These are phyloP conservation scores for Starmerella potacharoeniae DNA, from an alignment of 805 yeast genomes.

Conservation along the genomic window DNA sequence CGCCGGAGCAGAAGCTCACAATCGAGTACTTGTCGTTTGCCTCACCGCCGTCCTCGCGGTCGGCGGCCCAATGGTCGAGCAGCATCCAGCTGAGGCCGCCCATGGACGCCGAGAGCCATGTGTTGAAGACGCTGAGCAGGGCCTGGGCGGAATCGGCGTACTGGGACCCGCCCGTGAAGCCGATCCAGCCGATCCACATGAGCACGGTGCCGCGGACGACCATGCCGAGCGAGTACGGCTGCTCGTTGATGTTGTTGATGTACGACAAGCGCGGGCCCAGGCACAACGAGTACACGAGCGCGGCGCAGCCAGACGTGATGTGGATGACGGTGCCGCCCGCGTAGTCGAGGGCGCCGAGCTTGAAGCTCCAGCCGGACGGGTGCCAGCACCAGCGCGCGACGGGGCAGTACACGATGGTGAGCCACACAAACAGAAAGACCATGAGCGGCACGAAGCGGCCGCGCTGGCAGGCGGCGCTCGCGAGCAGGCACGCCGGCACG, in stretches of 20 bases:
- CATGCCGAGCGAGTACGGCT: slow-evolving; percentile 56
- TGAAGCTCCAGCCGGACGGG: slow-evolving; percentile 50
- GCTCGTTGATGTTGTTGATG: slow-evolving; percentile 28
- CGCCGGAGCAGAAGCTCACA: slow-evolving; percentile 88
- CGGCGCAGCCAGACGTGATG: slow-evolving; percentile 58
- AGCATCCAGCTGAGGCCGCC: slow-evolving; percentile 38
- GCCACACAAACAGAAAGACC: slow-evolving; percentile 56
- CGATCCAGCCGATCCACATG: slow-evolving; percentile 69
- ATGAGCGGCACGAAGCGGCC: slow-evolving; percentile 62
- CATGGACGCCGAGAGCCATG: slow-evolving; percentile 41
- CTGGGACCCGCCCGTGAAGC: slow-evolving; percentile 66
- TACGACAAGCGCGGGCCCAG: slow-evolving; percentile 61
- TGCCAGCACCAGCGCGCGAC: slow-evolving; percentile 70
- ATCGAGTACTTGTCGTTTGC: slow-evolving; percentile 60
- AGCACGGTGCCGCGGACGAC: slow-evolving; percentile 58
- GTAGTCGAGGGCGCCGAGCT: slow-evolving; percentile 54
- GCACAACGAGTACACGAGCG: slow-evolving; percentile 53
- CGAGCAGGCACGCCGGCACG: slow-evolving; percentile 53
- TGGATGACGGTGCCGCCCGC: slow-evolving; percentile 77
- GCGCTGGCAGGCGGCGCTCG: slow-evolving; percentile 63
- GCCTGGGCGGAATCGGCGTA: slow-evolving; percentile 26
- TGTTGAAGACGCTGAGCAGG: slow-evolving; percentile 42
- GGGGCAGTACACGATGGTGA: slow-evolving; percentile 63
- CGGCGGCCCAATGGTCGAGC: slow-evolving; percentile 30
- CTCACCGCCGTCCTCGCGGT: not conserved